phyloP scores from a whole-genome alignment of 2,329 filamentous ascomycete genomes.

The Curvularia spicifera region DNA sequence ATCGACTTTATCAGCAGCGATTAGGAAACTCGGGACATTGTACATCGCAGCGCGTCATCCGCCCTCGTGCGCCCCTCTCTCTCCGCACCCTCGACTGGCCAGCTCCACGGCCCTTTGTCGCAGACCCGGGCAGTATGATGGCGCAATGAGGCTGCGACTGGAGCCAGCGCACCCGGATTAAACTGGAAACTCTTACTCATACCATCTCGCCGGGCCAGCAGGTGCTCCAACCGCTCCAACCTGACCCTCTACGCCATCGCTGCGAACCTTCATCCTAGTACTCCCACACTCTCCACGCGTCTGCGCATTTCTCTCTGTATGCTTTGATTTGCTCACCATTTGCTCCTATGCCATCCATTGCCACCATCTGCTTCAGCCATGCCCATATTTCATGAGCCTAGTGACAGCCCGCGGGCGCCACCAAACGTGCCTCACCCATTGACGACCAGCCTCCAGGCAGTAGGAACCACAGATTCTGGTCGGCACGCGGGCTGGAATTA shows the following conservation, averaged over 20 bases:
- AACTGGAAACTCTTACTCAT: slow-evolving; percentile 39
- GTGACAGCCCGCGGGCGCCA: slow-evolving; percentile 35
- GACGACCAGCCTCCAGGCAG: slow-evolving; percentile 24
- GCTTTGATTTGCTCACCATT: slow-evolving; percentile 8
- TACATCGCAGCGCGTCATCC: slow-evolving; percentile 40
- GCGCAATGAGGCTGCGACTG: slow-evolving; percentile 34
- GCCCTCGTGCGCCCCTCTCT: slow-evolving; percentile 27
- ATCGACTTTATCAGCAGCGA: slow-evolving; percentile 38
- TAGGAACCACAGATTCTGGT: slow-evolving; percentile 19
- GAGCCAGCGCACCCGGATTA: slow-evolving; percentile 44
- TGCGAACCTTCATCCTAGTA: slow-evolving; percentile 30
- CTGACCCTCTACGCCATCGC: slow-evolving; percentile 34
- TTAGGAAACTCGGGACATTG: slow-evolving; percentile 30
- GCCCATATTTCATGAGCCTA: slow-evolving; percentile 51
- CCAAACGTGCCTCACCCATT: slow-evolving; percentile 26
- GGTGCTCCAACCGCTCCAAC: slow-evolving; percentile 41
- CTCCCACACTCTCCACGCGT: slow-evolving; percentile 21
- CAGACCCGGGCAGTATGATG: slow-evolving; percentile 23
- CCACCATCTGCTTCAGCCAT: slow-evolving; percentile 34
- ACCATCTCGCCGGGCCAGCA: slow-evolving; percentile 38
- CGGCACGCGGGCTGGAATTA: slow-evolving; percentile 18
- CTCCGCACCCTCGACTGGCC: slow-evolving; percentile 29
- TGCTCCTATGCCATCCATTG: slow-evolving; percentile 36
- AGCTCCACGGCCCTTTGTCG: slow-evolving; percentile 32
- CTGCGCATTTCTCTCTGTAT: slow-evolving; percentile 18